Percentiles rank a stretch among this genome's conserved stretches.
These are phyloP conservation scores for Scheffersomyces cryptocercus DNA, from an alignment of 1,139 yeast genomes.

Conservation along the genomic window DNA sequence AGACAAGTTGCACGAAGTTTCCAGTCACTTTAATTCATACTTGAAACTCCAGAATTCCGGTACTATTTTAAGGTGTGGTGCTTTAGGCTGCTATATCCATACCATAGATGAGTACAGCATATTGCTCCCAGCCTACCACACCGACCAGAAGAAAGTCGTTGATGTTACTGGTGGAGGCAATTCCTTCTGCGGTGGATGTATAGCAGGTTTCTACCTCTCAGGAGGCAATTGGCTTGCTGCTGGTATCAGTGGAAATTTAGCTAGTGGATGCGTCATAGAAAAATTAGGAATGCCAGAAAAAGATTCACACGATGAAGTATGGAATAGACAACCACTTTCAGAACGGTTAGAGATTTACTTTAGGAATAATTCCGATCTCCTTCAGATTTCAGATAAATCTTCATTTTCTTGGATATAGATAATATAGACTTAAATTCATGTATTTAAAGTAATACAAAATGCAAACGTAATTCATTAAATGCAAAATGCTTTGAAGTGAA, in stretches of 20 bases:
- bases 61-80: constrained; percentile 70
- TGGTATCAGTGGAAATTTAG: constrained; percentile 70
- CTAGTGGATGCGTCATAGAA: constrained; percentile 80
- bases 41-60: constrained; percentile 44
- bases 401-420: no score
- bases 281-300: constrained; percentile 68
- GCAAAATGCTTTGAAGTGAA: no score
- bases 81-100: constrained; percentile 54
- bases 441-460: no score
- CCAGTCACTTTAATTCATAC: constrained; percentile 46
- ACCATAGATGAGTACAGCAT: constrained; percentile 13
- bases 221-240: constrained; percentile 53
- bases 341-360: constrained; percentile 33
- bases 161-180: constrained; percentile 98
- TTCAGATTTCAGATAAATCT: constrained; percentile 1
- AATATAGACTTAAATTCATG: no score
- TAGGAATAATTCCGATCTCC: constrained; percentile 1
- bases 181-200: constrained; percentile 80
- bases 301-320: constrained; percentile 27
- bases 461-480: no score
- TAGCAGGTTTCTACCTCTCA: constrained; percentile 56
- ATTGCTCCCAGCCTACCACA: constrained; percentile 77
- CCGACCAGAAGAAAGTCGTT: constrained; percentile 48
- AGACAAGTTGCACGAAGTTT: constrained; percentile 29
- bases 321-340: constrained; percentile 54